Conservation (phyloP, 345 rosid genomes). For the Gossypium herbaceum region DNA sequence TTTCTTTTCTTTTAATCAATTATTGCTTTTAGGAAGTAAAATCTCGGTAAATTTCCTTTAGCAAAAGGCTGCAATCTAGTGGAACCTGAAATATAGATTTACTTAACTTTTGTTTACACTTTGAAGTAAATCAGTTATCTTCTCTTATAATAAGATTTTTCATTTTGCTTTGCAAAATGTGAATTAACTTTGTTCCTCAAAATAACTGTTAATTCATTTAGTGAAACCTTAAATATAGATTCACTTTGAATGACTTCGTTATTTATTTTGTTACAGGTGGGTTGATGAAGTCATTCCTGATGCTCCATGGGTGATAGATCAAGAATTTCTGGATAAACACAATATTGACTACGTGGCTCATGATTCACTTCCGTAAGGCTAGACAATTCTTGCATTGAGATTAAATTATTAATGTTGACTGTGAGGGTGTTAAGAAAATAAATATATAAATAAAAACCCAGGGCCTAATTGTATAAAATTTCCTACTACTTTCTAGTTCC, state of each 20-base stretch:
- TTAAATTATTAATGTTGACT: constrained; percentile 4
- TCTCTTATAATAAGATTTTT: background rate
- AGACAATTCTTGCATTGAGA: constrained; percentile 1
- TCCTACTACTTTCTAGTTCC: background rate
- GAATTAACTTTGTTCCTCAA: background rate
- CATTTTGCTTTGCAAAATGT: background rate
- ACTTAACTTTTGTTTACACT: background rate
- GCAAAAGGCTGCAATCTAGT: background rate
- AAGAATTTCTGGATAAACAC: constrained; percentile 84
- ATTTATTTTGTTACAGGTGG: constrained; percentile 50
- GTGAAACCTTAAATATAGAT: no score
- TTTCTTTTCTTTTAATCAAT: background rate
- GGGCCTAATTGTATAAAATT: background rate
- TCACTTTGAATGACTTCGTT: background rate
- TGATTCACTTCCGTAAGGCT: constrained; percentile 84
- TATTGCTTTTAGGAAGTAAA: background rate
- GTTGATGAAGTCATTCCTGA: constrained; percentile 93
- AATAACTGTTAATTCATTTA: no score
- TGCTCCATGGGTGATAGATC: constrained; percentile 89
- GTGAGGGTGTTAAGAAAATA: background rate
- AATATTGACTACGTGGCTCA: constrained; percentile 82
- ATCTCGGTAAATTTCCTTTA: background rate
- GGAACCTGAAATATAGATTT: background rate
- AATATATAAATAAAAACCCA: background rate
- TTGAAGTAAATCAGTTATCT: background rate